Percentiles rank a stretch among this genome's conserved stretches.
These are phyloP conservation scores for Dendrobium officinale DNA, from an alignment of 106 monocot species.

Conservation along the genomic window DNA sequence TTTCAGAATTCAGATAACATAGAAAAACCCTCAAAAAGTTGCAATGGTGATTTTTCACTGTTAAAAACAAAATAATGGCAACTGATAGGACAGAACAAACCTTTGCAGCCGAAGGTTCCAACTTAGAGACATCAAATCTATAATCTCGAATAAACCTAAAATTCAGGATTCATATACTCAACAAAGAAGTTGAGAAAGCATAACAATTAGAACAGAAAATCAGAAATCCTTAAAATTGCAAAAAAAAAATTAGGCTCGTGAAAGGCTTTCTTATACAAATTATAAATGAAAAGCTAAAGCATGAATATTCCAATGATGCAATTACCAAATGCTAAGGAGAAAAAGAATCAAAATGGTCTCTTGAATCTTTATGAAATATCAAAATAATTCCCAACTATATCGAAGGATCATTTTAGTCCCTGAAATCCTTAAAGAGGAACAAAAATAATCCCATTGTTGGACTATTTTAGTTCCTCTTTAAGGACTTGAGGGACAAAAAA, in stretches of 20 bases:
- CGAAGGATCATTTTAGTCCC: too few relatives aligned
- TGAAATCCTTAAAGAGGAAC: too few relatives aligned
- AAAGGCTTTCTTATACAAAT: background rate
- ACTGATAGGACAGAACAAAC: slow-evolving; percentile 12
- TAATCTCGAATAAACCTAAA: slow-evolving; percentile 58
- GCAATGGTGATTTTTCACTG: background rate
- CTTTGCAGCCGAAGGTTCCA: slow-evolving; percentile 78
- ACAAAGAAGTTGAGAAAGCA: background rate
- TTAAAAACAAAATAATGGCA: background rate
- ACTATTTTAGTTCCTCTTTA: too few relatives aligned
- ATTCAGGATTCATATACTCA: slow-evolving; percentile 9
- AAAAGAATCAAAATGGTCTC: background rate
- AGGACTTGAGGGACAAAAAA: too few relatives aligned
- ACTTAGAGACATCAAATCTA: slow-evolving; percentile 67
- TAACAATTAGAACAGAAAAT: background rate
- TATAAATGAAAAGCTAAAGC: background rate
- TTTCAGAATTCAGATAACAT: background rate
- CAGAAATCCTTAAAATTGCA: background rate
- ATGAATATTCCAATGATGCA: background rate
- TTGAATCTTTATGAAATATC: too few relatives aligned
- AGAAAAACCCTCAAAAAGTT: background rate
- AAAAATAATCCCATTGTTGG: too few relatives aligned
- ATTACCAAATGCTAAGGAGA: background rate
- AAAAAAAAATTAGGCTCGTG: background rate
- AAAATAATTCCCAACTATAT: too few relatives aligned